Evolutionary conservation across 2,329 filamentous ascomycete genomes (phyloP), one percentile per base, ranked within the genome.

Genomic region (Stagonosporopsis cucurbitacearum): DNA sequence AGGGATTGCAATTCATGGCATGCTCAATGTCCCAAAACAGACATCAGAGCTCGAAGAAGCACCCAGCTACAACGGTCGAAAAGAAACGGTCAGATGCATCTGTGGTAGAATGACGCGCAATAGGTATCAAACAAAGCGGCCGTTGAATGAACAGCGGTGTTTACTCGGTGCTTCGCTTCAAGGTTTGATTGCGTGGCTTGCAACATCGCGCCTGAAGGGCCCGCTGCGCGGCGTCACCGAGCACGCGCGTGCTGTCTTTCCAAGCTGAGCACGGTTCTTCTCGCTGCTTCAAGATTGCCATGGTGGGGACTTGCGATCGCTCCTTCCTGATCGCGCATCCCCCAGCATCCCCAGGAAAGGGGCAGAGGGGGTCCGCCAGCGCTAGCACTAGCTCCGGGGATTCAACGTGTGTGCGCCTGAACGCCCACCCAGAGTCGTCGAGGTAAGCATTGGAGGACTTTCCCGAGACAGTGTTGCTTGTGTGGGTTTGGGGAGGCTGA

Each of bases 311-410:
- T 36, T 28, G 28, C 33, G 52, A 35, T 50, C 45, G 35, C 40
- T 41, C 45, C 7, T 44, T 35, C 40, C 28, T 23, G 25, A 25
- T 19, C 26, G 41, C 36, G 25, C 17, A 25, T 50, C 33, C 40
- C 49, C 41, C 49, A 23, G 32, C 17, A 37, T n/a, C n/a, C n/a
- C n/a, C n/a, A n/a, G n/a, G n/a, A n/a, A n/a, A n/a, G n/a, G n/a
- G n/a, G n/a, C n/a, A 50, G 44, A 28, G 41, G 49, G 49, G 49
- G 30, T 41, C 23, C 50, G 47, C 47, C 50, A 43, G 42, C 47
- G 47, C 28, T 50, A 40, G 42, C 23, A 36, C n/a, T 50, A 40
- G 42, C 19, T 42, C n/a, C 17, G 25, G n/a, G n/a, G n/a, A n/a
- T n/a, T n/a, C n/a, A n/a, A n/a, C n/a, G n/a, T n/a, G n/a, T n/a